phyloP scores from a whole-genome alignment of 148 eudicot species.

The Hydrangea macrophylla region DNA sequence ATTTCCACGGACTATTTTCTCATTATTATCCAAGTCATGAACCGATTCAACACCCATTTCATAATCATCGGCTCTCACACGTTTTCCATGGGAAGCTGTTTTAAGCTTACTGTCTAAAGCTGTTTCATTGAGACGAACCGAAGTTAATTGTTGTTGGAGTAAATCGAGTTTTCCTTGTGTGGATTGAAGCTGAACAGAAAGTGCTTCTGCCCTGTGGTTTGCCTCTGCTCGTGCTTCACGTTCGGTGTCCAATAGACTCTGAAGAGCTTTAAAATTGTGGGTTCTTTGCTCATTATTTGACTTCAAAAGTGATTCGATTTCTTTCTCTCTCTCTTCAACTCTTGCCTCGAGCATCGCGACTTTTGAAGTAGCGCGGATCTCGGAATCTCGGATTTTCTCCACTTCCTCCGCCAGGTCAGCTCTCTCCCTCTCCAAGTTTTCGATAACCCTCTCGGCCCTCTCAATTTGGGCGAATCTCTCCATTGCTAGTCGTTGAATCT shows the following conservation, averaged over 20 bases:
- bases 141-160: conserved; percentile 72
- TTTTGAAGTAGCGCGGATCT: conserved; percentile 63
- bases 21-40: conserved; percentile 46
- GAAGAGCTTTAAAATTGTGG: conserved; percentile 70
- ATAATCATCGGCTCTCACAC: conserved; percentile 61
- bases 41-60: conserved; percentile 61
- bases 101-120: conserved; percentile 70
- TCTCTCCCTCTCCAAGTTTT: conserved; percentile 58
- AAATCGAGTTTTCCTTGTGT: conserved; percentile 79
- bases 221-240: conserved; percentile 85
- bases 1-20: conserved; percentile 36
- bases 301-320: conserved; percentile 68
- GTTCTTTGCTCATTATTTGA: conserved; percentile 83
- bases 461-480: conserved; percentile 78
- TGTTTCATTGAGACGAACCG: conserved; percentile 67
- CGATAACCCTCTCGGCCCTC: conserved; percentile 72
- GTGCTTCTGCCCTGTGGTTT: conserved; percentile 72
- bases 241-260: conserved; percentile 67
- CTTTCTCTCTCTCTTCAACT: conserved; percentile 86
- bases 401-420: conserved; percentile 47
- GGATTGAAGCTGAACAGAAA: conserved; percentile 73
- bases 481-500: conserved; percentile 63
- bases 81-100: conserved; percentile 75
- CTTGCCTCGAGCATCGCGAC: conserved; percentile 68
- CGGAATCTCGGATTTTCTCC: conserved; percentile 52